phyloP scores from a whole-genome alignment of 2,329 filamentous ascomycete genomes.

The Hypoxylon sp. region DNA sequence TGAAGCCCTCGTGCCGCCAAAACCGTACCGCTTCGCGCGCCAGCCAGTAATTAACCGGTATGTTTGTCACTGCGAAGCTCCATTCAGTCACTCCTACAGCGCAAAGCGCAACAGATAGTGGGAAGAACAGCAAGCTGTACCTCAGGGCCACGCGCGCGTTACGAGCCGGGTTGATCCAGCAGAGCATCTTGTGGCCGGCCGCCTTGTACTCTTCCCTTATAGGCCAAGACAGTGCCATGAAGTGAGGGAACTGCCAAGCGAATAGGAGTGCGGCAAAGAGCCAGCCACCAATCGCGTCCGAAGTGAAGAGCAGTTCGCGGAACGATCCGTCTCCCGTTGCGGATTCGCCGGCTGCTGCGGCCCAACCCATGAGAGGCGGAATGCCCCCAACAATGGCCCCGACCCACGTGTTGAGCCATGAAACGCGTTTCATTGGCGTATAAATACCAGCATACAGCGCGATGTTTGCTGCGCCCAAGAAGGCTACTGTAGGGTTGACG shows the following conservation, averaged over 20 bases:
- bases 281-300: conserved; percentile 83
- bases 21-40: conserved; percentile 82
- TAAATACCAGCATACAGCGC: conserved; percentile 91
- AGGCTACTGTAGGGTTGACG: conserved; percentile 93
- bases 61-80: conserved; percentile 84
- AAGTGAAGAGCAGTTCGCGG: conserved; percentile 79
- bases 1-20: conserved; percentile 81
- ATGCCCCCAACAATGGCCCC: conserved; percentile 94
- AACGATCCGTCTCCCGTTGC: conserved; percentile 81
- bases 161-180: conserved; percentile 86
- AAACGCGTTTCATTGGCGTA: conserved; percentile 90
- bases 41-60: conserved; percentile 88
- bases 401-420: conserved; percentile 92
- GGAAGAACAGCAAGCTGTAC: conserved; percentile 87
- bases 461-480: conserved; percentile 87
- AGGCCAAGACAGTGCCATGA: conserved; percentile 91
- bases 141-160: conserved; percentile 90
- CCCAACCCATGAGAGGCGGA: conserved; percentile 97
- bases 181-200: conserved; percentile 78
- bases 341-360: conserved; percentile 89
- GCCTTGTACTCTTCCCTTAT: conserved; percentile 90
- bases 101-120: conserved; percentile 85
- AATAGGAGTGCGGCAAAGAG: conserved; percentile 86
- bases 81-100: conserved; percentile 85
- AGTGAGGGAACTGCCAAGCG: conserved; percentile 98